Evolutionary conservation across 2,329 filamentous ascomycete species (phyloP), one percentile per base, ranked within the genome.

Genomic region (Rutstroemia sp.): DNA sequence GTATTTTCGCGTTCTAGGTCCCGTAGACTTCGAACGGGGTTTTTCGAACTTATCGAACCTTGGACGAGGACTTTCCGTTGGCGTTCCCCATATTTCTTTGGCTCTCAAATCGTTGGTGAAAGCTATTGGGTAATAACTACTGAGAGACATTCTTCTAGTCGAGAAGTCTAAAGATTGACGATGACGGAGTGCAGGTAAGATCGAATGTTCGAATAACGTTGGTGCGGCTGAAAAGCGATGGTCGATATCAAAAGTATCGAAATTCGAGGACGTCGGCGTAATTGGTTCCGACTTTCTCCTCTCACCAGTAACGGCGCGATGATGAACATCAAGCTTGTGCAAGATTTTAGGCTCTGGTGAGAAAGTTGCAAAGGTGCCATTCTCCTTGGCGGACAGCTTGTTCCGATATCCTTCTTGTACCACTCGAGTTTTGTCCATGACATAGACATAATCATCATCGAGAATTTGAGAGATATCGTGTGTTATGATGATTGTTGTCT

Each of bases 401-500:
- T 73, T 74, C 23, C 81, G 79, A 58, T 81, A 80, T 0, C 91
- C 92, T 63, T 87, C 76, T 64, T 91, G 82, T 0, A 87, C 79
- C 0, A 96, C 74, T 0, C 68, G 69, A 0, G 88, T 87, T 10
- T 83, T 72, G 34, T 92, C 86, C 68, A 97, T 74, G 10, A 96
- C 79, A 62, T 92, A 95, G 0, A 95, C 79, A 60, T 86, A 92
- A 61, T 97, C 91, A 0, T 83, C 70, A 0, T 82, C 73, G 4
- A 73, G 70, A 9, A 97, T 92, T 62, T 92, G 87, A 0, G 82
- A 79, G 34, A 94, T 80, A 61, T 97, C 90, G 66, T 97, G 92
- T 0, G 94, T 96, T 64, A 97, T 92, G 62, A 97, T 83, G 52
- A 97, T 88, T 0, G 92, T 97, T 0, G 92, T 96, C 69, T 89